phyloP scores from a whole-genome alignment of 2,329 filamentous ascomycete species.

The Cladosporium austrohemisphaericum region DNA sequence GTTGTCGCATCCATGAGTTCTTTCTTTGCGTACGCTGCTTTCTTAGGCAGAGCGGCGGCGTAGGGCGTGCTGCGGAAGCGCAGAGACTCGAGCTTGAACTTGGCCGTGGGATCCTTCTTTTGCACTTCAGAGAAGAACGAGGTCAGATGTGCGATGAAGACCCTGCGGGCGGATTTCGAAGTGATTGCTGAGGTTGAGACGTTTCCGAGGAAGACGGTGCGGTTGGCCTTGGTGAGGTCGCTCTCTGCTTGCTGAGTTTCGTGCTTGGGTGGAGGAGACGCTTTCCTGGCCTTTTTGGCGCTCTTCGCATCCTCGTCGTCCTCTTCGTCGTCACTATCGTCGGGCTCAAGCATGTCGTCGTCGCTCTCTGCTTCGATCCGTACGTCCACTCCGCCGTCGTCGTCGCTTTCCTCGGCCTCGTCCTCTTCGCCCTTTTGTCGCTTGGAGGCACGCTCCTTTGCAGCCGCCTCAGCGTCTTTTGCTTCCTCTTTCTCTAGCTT shows the following conservation, averaged over 20 bases:
- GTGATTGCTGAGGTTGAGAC: slow-evolving; percentile 79
- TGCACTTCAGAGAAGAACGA: slow-evolving; percentile 61
- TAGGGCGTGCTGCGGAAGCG: slow-evolving; percentile 94
- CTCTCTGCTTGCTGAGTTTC: slow-evolving; percentile 46
- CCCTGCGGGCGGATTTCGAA: slow-evolving; percentile 76
- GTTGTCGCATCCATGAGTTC: slow-evolving; percentile 88
- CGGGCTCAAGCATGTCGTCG: slow-evolving; percentile 22
- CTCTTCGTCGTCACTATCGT: slow-evolving; percentile 32
- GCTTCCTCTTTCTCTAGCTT: slow-evolving; percentile 47
- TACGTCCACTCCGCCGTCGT: slow-evolving; percentile 19
- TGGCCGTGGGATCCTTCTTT: slow-evolving; percentile 39
- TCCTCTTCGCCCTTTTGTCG: slow-evolving; percentile 29
- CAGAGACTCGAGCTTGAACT: slow-evolving; percentile 74
- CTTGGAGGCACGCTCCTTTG: slow-evolving; percentile 30
- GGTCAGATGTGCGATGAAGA: slow-evolving; percentile 70
- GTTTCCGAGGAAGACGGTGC: slow-evolving; percentile 91
- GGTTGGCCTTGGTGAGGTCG: slow-evolving; percentile 78
- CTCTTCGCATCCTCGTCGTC: slow-evolving; percentile 36
- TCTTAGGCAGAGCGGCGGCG: slow-evolving; percentile 76
- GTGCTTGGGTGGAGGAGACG: slow-evolving; percentile 56
- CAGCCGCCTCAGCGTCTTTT: slow-evolving; percentile 26
- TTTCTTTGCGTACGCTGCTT: slow-evolving; percentile 89
- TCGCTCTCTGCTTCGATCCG: slow-evolving; percentile 21
- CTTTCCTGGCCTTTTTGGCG: slow-evolving; percentile 25
- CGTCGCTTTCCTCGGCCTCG: slow-evolving; percentile 24